Base-by-base conservation (phyloP, 345 rosid genomes). In the Kernera saxatilis region DNA sequence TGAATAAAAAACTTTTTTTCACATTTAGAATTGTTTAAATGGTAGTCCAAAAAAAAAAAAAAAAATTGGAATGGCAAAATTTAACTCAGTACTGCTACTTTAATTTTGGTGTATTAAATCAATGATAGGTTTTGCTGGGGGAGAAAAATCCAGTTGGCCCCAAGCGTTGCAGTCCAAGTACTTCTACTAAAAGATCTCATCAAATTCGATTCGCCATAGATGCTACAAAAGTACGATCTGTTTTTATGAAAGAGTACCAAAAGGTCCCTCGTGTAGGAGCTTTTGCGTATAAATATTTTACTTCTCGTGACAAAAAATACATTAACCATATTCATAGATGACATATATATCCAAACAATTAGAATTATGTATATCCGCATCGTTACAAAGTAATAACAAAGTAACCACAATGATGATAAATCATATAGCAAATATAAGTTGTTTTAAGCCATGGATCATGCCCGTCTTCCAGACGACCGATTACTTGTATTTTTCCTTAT, bases 261-360 rank as follows among this genome's bases (percentile, higher is more conserved):
- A 74, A 74, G 67, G 46, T 41, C 1, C 62, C 73, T 50, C 68
- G 78, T 58, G 73, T 74, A 13, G 78, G 78, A 67, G 55, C 62
- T 50, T 46, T 13, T 35, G 78, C 78, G 15, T 74, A 21, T 30
- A 67, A 59, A 30, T 68, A 50, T 9, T 74, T 67, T 50, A 74
- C 78, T 8, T 67, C 63, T 27, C 78, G 78, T 44, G 78, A 74
- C 68, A 74, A 74, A 67, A 64, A 39, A 6, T 73, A 73, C 35
- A 17, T 33, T 19, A 39, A 66, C 64, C 37, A 55, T 46, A 51
- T 37, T 49, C 65, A 32, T 33, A 44, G 32, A 32, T 33, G 56
- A 56, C 35, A 35, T 12, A 32, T 12, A 32, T 15, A 27, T 59
- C 49, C 21, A 39, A 25, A 40, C 35, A 23, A 39, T 8, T 13